These are phyloP conservation scores for Termitomyces sp. DNA, from an alignment of 768 basidiomycete species.

Conservation along the genomic window DNA sequence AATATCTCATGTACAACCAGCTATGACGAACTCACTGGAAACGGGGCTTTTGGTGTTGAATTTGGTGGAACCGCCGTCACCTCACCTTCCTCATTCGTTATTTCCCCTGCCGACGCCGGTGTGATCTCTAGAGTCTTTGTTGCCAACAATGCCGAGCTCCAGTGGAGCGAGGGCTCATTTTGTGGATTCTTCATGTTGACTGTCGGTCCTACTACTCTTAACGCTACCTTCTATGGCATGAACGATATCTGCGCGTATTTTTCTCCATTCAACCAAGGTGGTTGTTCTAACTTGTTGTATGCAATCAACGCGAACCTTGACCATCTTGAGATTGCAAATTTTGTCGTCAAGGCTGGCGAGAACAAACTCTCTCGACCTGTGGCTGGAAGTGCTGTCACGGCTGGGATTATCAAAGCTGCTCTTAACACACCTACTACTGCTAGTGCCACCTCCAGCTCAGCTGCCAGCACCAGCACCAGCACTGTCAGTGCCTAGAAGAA, in stretches of 20 bases:
- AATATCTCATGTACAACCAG: background rate
- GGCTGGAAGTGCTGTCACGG: conserved; percentile 12
- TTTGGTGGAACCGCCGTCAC: conserved; percentile 2
- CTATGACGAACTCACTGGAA: background rate
- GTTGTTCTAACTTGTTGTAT: background rate
- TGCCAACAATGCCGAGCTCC: background rate
- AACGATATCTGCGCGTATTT: background rate
- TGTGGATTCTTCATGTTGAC: conserved; percentile 3
- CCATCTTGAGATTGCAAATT: conserved; percentile 8
- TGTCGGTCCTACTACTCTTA: background rate
- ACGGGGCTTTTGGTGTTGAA: background rate
- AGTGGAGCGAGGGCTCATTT: conserved; percentile 6
- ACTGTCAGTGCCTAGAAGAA: background rate
- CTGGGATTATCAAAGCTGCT: conserved; percentile 10
- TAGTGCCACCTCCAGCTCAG: background rate
- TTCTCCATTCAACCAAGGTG: background rate
- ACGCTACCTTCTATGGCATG: conserved; percentile 6
- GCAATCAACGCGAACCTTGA: conserved; percentile 1
- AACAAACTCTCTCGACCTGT: conserved; percentile 15
- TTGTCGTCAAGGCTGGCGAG: conserved; percentile 12
- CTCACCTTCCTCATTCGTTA: background rate
- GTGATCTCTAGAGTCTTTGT: background rate
- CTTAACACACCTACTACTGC: background rate
- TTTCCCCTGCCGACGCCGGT: background rate
- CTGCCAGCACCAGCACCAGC: background rate